These are phyloP conservation scores for Flaveria brownii DNA, from an alignment of 129 eudicot species.

Conservation along the genomic window DNA sequence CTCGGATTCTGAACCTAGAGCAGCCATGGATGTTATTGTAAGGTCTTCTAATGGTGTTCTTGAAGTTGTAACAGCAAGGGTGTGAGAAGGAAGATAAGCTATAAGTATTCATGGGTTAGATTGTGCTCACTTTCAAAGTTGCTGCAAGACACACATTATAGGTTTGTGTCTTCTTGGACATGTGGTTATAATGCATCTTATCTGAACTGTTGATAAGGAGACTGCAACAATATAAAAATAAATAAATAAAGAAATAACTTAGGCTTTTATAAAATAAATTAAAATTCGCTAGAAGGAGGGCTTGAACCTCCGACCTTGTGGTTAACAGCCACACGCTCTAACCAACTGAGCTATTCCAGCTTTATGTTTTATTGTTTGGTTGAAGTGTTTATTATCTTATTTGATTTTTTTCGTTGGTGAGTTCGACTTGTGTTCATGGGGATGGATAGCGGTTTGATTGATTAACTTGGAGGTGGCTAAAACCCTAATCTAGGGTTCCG, in stretches of 20 bases:
- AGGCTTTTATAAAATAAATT: background rate
- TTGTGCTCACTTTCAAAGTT: constrained; percentile 25
- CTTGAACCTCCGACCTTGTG: constrained; percentile 99
- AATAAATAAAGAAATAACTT: too few species aligned
- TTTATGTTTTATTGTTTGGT: background rate
- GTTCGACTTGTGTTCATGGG: background rate
- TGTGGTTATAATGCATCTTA: constrained; percentile 34
- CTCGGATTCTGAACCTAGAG: constrained; percentile 53
- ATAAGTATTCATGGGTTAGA: constrained; percentile 29
- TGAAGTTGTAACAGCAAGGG: constrained; percentile 27
- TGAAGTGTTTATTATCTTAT: too few species aligned
- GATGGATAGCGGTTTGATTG: background rate
- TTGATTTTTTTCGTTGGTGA: too few species aligned
- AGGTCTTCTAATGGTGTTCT: constrained; percentile 25
- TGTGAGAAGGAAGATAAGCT: constrained; percentile 26
- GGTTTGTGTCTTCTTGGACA: background rate
- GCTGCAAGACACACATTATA: constrained; percentile 7
- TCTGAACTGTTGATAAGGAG: constrained; percentile 22
- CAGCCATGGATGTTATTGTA: constrained; percentile 28
- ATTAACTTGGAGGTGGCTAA: constrained; percentile 21
- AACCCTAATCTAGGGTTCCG: constrained; percentile 41
- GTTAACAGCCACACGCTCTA: constrained; percentile 99
- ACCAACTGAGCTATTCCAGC: constrained; percentile 99
- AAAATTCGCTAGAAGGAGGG: constrained; percentile 88
- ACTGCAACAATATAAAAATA: background rate